Conservation (phyloP, 2,329 filamentous ascomycete genomes). For the Xylariales sp. region DNA sequence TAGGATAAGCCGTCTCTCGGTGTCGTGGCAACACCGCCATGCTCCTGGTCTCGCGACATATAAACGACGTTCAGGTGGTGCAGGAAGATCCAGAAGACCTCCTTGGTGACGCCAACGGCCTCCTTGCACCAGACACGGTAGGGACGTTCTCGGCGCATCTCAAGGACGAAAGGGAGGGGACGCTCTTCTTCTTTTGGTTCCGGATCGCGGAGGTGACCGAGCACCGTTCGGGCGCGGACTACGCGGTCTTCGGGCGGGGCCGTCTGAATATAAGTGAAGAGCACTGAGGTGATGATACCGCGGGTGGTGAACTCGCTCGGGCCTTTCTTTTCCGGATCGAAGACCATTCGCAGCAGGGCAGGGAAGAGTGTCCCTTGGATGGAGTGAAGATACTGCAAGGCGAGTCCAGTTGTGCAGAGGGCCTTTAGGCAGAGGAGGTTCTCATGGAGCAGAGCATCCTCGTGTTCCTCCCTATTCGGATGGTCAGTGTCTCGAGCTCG, state of each 20-base stretch:
- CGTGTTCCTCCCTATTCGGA: conserved; percentile 75
- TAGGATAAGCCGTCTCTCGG: conserved; percentile 46
- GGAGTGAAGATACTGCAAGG: conserved; percentile 72
- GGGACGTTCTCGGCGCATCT: conserved; percentile 81
- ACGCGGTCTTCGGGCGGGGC: conserved; percentile 58
- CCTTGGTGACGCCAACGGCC: conserved; percentile 86
- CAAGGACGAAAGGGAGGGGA: conserved; percentile 79
- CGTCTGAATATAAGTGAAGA: conserved; percentile 82
- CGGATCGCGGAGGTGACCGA: conserved; percentile 77
- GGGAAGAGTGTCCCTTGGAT: conserved; percentile 82
- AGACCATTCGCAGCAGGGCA: conserved; percentile 80
- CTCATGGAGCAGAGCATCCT: conserved; percentile 89
- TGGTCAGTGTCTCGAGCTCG: no score
- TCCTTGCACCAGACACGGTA: conserved; percentile 96
- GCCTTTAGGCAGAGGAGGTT: conserved; percentile 90
- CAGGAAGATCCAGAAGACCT: conserved; percentile 99
- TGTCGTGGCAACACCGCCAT: conserved; percentile 22
- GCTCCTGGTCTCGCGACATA: conserved; percentile 44
- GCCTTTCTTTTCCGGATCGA: conserved; percentile 96
- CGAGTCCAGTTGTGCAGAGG: conserved; percentile 84
- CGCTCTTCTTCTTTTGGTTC: conserved; percentile 68
- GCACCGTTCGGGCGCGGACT: conserved; percentile 65
- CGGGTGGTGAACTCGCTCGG: conserved; percentile 95
- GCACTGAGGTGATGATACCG: conserved; percentile 79
- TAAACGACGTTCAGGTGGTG: conserved; percentile 88